Evolutionary conservation across 257 asterid species (phyloP), one percentile per base, ranked within the genome.

Genomic region (Solanum chiquidenum): DNA sequence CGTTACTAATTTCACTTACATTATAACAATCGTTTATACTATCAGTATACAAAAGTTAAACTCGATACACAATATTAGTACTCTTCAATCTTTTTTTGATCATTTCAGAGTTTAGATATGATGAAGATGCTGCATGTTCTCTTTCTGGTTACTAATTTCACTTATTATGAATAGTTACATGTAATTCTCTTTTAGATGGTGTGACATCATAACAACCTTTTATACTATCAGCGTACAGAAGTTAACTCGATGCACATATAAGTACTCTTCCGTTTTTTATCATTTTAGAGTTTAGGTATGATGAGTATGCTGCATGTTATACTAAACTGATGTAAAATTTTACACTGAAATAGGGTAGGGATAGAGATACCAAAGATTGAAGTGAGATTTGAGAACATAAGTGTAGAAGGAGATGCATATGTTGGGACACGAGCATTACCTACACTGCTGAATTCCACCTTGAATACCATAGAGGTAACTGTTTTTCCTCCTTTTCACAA

Each of bases 381-480:
- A 89, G 98, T 95, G 87, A 92, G 99, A 88, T 96, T 88, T 52
- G 88, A 96, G 93, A 91, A 94, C 90, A 52, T 96, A 29, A 90
- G 93, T 23, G 86, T 96, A 31, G 95, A 94, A 88, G 99, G 99
- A 88, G 98, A 96, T 90, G 98, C 98, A 62, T 93, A 91, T 91
- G 92, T 92, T 38, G 99, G 98, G 46, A 88, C 91, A 38, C 93
- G 99, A 88, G 99, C 99, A 42, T 94, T 96, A 76, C 98, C 98
- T n/a, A 96, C 99, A 83, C 91, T 96, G 86, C 88, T 93, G 84
- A 95, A 96, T 87, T 94, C 98, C 40, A 94, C 97, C 23, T 64
- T 96, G 86, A 96, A 95, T 71, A 87, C 95, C 33, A 23, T 96
- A 25, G 98, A 96, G 98, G 99, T 96, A 87, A 52, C 44, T 27